Evolutionary conservation across 2,329 filamentous ascomycete species (phyloP), one percentile per base, ranked within the genome.

Genomic region (Teratosphaeria pseudoeucalypti): DNA sequence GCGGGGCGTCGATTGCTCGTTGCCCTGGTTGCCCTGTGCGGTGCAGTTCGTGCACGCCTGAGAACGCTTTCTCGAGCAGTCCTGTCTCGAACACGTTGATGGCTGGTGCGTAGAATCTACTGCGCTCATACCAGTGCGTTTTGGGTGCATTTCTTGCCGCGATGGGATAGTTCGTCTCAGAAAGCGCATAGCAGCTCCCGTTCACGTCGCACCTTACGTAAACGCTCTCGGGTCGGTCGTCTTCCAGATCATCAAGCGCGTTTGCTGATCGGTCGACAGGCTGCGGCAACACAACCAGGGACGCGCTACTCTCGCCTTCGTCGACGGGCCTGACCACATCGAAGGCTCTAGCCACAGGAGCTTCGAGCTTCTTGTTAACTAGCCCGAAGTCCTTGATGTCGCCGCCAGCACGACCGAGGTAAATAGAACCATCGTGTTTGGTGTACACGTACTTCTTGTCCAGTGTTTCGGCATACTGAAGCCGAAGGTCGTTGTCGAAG

Each of bases 121-220:
- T 85, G 60, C 79, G 78, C 58, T 78, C 77, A 64, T 85, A 84
- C 68, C 80, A 84, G 57, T 79, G 74, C 9, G 85, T 84, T 63
- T 77, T 75, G 27, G 79, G 76, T 4, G 84, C 85, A 49, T 81
- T 86, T 57, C 90, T 84, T 26, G 92, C 87, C 32, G 96, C 90
- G 10, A 92, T 81, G 3, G 94, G 94, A 67, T 96, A 97, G 9
- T 85, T 85, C 49, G 80, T 81, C 60, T 95, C 92, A 1, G 92
- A 96, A 75, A 97, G 82, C 34, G 92, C 94, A 73, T 92, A 99
- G 91, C 92, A 97, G 62, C 89, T 88, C 34, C 92, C 92, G n/a
- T 80, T 78, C 59, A 88, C 84, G 1, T 92, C 96, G 65, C 87
- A 87, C 71, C 96, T 96, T 61, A 97, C 81, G 69, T 94, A 95